phyloP scores from a whole-genome alignment of 176 grass and related monocot species.

The Musa beccarii region DNA sequence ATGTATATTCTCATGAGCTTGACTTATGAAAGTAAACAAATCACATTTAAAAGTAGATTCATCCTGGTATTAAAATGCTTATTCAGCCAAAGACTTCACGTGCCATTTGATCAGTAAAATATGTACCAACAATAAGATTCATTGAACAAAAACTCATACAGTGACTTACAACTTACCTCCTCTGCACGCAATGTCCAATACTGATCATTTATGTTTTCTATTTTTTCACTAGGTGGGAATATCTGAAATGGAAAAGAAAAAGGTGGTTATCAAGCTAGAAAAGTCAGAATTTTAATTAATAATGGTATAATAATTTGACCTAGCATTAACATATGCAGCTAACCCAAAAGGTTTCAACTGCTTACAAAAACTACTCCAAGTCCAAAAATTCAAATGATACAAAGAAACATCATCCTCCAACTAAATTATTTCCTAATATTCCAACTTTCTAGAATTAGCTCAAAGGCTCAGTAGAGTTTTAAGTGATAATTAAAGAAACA shows the following conservation, averaged over 20 bases:
- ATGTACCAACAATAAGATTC: too few species aligned
- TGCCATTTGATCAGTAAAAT: background rate
- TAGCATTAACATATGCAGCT: background rate
- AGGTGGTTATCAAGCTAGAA: constrained; percentile 14
- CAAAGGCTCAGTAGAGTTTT: too few species aligned
- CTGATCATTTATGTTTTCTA: constrained; percentile 99
- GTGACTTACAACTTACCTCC: constrained; percentile 51
- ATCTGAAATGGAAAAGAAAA: constrained; percentile 45
- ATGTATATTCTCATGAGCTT: constrained; percentile 7
- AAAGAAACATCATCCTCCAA: background rate
- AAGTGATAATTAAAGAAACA: too few species aligned
- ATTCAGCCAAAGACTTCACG: background rate
- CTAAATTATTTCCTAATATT: too few species aligned
- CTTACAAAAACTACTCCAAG: background rate
- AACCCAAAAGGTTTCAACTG: background rate
- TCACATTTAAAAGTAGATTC: background rate
- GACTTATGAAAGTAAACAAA: background rate
- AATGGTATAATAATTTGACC: background rate
- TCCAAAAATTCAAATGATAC: background rate
- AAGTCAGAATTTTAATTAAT: background rate
- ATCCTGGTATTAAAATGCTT: constrained; percentile 2
- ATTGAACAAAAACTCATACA: background rate
- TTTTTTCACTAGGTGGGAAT: constrained; percentile 76
- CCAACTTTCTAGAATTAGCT: too few species aligned
- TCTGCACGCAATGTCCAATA: constrained; percentile 97